Base-by-base conservation (phyloP, 805 yeast species). In the Torulaspora delbrueckii region DNA sequence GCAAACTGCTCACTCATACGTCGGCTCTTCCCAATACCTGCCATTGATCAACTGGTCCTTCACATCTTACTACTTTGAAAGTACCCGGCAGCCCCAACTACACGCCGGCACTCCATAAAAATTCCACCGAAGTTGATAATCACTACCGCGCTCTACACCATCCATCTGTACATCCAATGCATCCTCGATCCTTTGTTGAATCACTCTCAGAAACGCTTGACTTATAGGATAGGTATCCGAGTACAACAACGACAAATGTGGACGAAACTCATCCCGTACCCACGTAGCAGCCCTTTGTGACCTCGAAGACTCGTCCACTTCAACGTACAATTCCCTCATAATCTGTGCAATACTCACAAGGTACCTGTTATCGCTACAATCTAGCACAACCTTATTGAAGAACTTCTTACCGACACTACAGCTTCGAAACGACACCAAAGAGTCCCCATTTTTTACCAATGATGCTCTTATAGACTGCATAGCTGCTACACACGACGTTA, bases 41-140 rank as follows among this genome's bases (percentile, higher is more conserved):
- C 95, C 95, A 85, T 45, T 81, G 76, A 37, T 71, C 75, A 5
- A 81, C 81, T 4, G 84, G 86, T 0, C 91, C 91, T 54, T 79
- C 84, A 57, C 89, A 82, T 14, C 71, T 70, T 5, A 85, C 86
- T 43, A 85, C 72, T 53, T 82, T 77, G 46, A 71, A 57, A 19
- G 82, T 69, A 6, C 84, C 81, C 2, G 87, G 86, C 6, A 82
- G 78, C 37, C 73, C 93, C 93, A 85, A 3, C 79, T 43, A 1
- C 55, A 37, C 3, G 45, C 28, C 9, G 63, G 55, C 8, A 34
- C 40, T 4, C 47, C 41, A 12, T 45, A 45, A 34, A 62, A 56
- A 3, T 44, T 39, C 63, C 65, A 64, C 16, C 49, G 39, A 9
- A 38, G 31, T 45, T 63, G 66, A 16, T 40, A 37, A 5, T 42